Base-by-base conservation (phyloP, 331 rosid genomes). In the Erythrophleum ivorense region DNA sequence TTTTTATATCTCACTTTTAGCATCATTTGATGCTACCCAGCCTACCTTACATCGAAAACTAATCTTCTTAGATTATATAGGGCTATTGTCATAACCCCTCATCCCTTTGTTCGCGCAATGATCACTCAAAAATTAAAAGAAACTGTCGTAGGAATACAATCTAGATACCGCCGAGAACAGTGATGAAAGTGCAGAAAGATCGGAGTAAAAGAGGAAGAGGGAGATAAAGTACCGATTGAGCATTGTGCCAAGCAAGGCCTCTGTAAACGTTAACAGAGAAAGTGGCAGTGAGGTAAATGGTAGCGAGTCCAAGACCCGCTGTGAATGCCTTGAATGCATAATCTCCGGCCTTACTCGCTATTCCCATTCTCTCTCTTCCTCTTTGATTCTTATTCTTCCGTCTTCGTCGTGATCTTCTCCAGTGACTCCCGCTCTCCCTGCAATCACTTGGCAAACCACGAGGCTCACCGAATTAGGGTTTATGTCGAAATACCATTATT, bases 201-300 rank as follows among this genome's bases (percentile, higher is more conserved):
- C 29, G 3, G 9, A n/a, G 29, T 1, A 2, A 15, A 31, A 48
- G 9, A 4, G 36, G 29, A 18, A 64, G 18, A 73, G 79, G 63
- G 75, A 48, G 58, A 63, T 75, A 52, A 16, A 9, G 9, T 86
- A 95, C 98, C 45, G 95, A 78, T 89, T 95, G 98, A 86, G 95
- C 85, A 14, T 93, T 91, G 85, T 95, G 98, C 97, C 98, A 95
- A 45, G 95, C 73, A 69, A 95, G 77, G 83, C 98, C 98, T 84
- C 84, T 86, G 90, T 95, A 89, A 82, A 95, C 90, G 78, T 95
- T 95, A 73, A 83, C 79, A 76, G 98, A 93, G 86, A 93, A 93
- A 36, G 94, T 88, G 63, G 80, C 93, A 11, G 97, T 76, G 83
- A 95, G 98, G 83, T 91, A 95, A 29, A 95, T 73, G 75, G 98